Base-by-base conservation (phyloP, 2,329 filamentous ascomycete species). In the Fusarium papillatum region DNA sequence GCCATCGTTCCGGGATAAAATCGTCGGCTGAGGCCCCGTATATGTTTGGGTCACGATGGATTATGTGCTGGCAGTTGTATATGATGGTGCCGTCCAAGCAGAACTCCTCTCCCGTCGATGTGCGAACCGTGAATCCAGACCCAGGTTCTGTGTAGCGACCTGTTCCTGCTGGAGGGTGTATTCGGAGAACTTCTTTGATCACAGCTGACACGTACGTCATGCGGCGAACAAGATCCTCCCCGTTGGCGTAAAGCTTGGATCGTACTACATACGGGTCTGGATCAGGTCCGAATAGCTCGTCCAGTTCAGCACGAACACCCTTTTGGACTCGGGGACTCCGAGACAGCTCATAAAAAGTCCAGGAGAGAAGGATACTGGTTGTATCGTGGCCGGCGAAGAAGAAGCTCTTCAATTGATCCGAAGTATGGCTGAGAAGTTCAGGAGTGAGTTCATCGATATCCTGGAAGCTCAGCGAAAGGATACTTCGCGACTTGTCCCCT, bases 331-430 rank as follows among this genome's bases (percentile, higher is more conserved):
- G 68, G 0, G 85, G 83, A 0, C 80, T 80, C 5, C 80, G 80
- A 6, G 81, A 81, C 0, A 86, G 80, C 66, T 85, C 80, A 71
- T 86, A 85, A 26, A 84, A 80, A 1, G 79, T 73, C 83, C 83
- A 86, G 13, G 82, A 78, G 2, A 86, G 74, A 2, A 82, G 76
- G 69, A 82, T 83, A 41, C 81, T 82, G 2, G 85, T 85, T 5
- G 85, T 86, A 71, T 86, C 85, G 55, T 86, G 85, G 5, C 85
- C 84, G 4, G 84, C 85, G 46, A 87, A 84, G 16, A 86, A 75
- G 71, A 87, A 86, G 0, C 82, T 81, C 63, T 83, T 83, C 38
- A 86, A 73, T 70, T 85, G 83, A 64, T 85, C 82, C 41, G 79
- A 80, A 5, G 82, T 83, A 46, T 80, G 74, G 19, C 78, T 43